A percentile compares a stretch with the other conserved stretches of the same genome.
Evolutionary conservation across 1,284 basidiomycete genomes (phyloP).

Genomic region (Coniophora puteana): DNA sequence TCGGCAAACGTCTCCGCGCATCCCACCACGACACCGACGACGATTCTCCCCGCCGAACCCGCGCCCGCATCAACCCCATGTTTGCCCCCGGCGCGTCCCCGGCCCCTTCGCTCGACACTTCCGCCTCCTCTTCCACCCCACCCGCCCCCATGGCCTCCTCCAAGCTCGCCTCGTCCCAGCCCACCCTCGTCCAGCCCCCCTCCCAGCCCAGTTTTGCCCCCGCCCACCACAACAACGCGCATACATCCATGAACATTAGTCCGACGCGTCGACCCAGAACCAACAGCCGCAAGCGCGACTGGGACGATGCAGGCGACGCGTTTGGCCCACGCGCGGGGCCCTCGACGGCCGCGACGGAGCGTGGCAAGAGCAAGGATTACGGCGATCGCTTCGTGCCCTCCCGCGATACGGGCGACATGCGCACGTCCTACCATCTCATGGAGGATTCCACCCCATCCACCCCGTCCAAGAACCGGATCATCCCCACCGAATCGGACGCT

Average conservation of each 20-base stretch:
- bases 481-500: slow-evolving; percentile 76
- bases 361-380: slow-evolving; percentile 48
- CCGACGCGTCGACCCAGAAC: slow-evolving; percentile 42
- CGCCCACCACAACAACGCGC: slow-evolving; percentile 49
- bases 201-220: slow-evolving; percentile 48
- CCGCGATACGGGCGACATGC: slow-evolving; percentile 67
- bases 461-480: slow-evolving; percentile 65
- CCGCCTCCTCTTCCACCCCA: slow-evolving; percentile 17
- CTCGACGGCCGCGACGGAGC: too few species aligned
- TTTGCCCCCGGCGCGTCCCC: slow-evolving; percentile 45
- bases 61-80: slow-evolving; percentile 51
- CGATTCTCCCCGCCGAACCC: slow-evolving; percentile 47
- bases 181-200: slow-evolving; percentile 44
- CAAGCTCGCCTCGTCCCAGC: slow-evolving; percentile 12
- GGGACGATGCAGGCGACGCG: too few species aligned
- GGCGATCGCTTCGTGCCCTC: slow-evolving; percentile 78
- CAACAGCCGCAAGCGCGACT: slow-evolving; percentile 46
- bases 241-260: slow-evolving; percentile 2
- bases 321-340: too few species aligned
- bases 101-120: slow-evolving; percentile 41
- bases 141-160: slow-evolving; percentile 5
- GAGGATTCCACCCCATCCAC: slow-evolving; percentile 65
- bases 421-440: slow-evolving; percentile 73
- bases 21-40: slow-evolving; percentile 54
- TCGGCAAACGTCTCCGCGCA: slow-evolving; percentile 72